Evolutionary conservation across 73 alveolate species (phyloP).

Genomic region (Halteria grandinella): DNA sequence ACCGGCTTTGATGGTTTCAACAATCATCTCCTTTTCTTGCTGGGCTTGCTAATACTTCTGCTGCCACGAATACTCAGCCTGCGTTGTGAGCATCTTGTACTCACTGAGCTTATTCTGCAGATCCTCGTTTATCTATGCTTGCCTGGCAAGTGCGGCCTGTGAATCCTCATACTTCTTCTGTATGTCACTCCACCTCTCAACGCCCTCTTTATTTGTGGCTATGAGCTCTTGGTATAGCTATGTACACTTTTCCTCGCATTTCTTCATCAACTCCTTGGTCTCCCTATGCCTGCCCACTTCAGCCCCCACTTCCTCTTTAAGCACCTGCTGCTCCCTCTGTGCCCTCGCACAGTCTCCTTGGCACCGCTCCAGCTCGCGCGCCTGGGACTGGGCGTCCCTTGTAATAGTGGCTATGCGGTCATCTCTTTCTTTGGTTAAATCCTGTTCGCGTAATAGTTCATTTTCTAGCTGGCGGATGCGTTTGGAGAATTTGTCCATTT

Average conservation of each 20-base stretch:
- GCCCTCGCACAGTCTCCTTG: too few species aligned
- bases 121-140: slow-evolving; percentile 33
- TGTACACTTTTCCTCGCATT: slow-evolving; percentile 17
- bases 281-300: slow-evolving; percentile 45
- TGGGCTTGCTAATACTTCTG: neutral
- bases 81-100: slow-evolving; percentile 38
- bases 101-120: slow-evolving; percentile 33
- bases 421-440: too few species aligned
- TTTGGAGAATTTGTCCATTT: slow-evolving; percentile 30
- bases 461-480: slow-evolving; percentile 26
- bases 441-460: slow-evolving; percentile 8
- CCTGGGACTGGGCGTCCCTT: too few species aligned
- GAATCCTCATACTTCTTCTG: slow-evolving; percentile 53
- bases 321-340: slow-evolving; percentile 28
- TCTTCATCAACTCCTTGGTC: slow-evolving; percentile 22
- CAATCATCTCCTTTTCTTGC: slow-evolving; percentile 10
- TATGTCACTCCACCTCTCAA: slow-evolving; percentile 47
- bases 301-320: slow-evolving; percentile 11
- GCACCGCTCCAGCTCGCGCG: too few species aligned
- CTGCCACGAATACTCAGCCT: slow-evolving; percentile 59
- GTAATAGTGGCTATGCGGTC: too few species aligned
- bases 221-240: slow-evolving; percentile 27
- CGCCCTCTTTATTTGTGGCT: slow-evolving; percentile 36
- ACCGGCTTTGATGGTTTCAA: slow-evolving; percentile 37
- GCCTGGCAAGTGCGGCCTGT: slow-evolving; percentile 9